Base-by-base conservation (phyloP, 805 yeast genomes). In the Metschnikowia cubensis region DNA sequence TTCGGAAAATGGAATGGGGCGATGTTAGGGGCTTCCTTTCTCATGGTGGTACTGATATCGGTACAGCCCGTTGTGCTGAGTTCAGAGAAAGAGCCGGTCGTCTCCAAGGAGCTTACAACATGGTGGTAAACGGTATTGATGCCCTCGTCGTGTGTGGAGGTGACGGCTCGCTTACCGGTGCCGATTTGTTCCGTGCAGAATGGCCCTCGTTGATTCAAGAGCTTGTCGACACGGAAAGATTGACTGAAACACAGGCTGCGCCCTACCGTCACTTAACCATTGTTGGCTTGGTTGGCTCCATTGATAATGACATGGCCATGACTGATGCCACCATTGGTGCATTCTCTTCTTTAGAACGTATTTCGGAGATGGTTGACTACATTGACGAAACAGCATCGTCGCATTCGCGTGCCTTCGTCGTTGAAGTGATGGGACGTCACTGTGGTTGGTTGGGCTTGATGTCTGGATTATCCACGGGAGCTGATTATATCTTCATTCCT, bases 401-500 rank as follows among this genome's bases (percentile, higher is more conserved):
- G 2, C 99, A 94, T 69, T 89, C 96, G 13, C 82, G 99, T 64
- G 99, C 99, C 6, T 94, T 94, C 67, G 97, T 94, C 40, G 87
- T 94, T 52, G 99, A 94, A 68, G 99, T 94, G 37, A 94, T 94
- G 99, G 99, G 99, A 54, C 83, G 99, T 65, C 97, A 94, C 69
- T 94, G 99, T 77, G 99, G 99, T 55, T 94, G 99, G 99, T 80
- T 94, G 60, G 98, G 95, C 1, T 75, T 94, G 59, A 91, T 90
- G 94, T 95, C 99, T 3, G 99, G 98, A 64, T 85, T 92, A 54
- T 90, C 98, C 40, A 89, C 97, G 29, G 87, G 94, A 61, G 98
- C 99, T 2, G 99, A 94, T 71, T 90, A 83, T 67, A 86, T 90
- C 51, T 85, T 94, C 61, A 87, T 94, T 57, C 99, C 99, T 33